phyloP scores from a whole-genome alignment of 768 basidiomycete genomes.

The Heimioporus sp. region DNA sequence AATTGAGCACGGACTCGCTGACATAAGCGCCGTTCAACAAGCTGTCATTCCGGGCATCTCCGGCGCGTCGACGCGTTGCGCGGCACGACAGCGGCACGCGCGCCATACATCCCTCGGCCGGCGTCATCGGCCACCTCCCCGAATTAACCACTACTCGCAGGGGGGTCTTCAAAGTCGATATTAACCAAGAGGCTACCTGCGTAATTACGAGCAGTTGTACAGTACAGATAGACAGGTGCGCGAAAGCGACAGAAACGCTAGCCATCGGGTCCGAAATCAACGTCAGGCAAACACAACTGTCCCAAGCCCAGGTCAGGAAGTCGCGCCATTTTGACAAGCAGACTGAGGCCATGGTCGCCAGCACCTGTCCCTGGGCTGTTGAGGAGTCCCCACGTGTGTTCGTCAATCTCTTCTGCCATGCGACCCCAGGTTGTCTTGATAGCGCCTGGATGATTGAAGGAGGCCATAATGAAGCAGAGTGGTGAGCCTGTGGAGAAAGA shows the following conservation, averaged over 20 bases:
- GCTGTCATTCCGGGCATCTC: slow-evolving; percentile 18
- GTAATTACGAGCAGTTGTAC: slow-evolving; percentile 19
- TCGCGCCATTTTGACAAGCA: slow-evolving; percentile 76
- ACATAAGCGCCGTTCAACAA: slow-evolving; percentile 35
- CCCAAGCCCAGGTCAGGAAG: slow-evolving; percentile 70
- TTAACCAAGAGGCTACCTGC: slow-evolving; percentile 13
- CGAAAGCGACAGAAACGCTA: not conserved
- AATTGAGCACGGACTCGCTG: slow-evolving; percentile 36
- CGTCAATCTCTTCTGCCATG: slow-evolving; percentile 65
- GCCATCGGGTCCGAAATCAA: slow-evolving; percentile 23
- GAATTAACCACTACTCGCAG: slow-evolving; percentile 2
- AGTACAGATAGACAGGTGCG: slow-evolving; percentile 13
- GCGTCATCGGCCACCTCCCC: slow-evolving; percentile 17
- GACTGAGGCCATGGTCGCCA: slow-evolving; percentile 46
- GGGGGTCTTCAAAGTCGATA: slow-evolving; percentile 15
- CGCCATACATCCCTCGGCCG: slow-evolving; percentile 14
- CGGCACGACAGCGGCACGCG: not conserved
- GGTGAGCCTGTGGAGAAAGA: slow-evolving; percentile 55
- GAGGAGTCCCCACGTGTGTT: slow-evolving; percentile 60
- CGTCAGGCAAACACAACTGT: slow-evolving; percentile 45
- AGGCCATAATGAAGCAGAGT: slow-evolving; percentile 73
- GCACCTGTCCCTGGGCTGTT: slow-evolving; percentile 39
- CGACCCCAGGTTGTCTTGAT: slow-evolving; percentile 71
- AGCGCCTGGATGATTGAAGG: slow-evolving; percentile 58
- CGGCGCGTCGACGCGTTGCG: slow-evolving; percentile 21